Conservation (phyloP, 306 rosid species). For the Argentina anserina region DNA sequence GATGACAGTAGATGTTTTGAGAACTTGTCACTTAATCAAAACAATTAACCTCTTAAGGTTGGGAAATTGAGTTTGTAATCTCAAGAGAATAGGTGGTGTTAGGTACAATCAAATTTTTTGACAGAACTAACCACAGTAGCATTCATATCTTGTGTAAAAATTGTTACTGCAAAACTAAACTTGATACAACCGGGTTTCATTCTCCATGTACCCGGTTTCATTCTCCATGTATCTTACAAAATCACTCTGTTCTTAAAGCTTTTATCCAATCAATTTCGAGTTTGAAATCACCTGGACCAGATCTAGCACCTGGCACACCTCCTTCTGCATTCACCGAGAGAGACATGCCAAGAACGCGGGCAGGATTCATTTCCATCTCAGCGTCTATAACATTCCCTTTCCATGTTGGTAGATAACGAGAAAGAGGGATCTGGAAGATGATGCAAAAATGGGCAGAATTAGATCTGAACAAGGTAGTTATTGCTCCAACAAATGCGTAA, state of each 20-base stretch:
- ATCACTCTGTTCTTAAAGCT: constrained; percentile 60
- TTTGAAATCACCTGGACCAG: constrained; percentile 87
- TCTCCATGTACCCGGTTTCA: constrained; percentile 22
- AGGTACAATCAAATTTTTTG: no score
- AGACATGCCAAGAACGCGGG: constrained; percentile 81
- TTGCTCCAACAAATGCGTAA: background rate
- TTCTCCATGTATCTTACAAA: background rate
- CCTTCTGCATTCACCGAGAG: constrained; percentile 86
- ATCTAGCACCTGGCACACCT: constrained; percentile 66
- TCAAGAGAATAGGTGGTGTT: no score
- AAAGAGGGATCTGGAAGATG: constrained; percentile 70
- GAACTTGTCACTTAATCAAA: no score
- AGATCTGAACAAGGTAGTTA: background rate
- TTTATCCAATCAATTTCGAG: constrained; percentile 81
- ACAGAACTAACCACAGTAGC: no score
- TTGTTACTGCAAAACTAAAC: no score
- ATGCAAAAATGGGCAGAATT: background rate
- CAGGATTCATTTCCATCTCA: constrained; percentile 79
- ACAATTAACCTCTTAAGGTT: no score
- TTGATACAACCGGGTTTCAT: constrained; percentile 24
- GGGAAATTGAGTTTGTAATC: no score
- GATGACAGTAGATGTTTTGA: no score
- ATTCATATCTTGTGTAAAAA: no score
- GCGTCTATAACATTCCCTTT: constrained; percentile 80
- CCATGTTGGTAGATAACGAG: constrained; percentile 88